These are phyloP conservation scores for Helminthosporium solani DNA, from an alignment of 2,329 filamentous ascomycete genomes.

Conservation along the genomic window DNA sequence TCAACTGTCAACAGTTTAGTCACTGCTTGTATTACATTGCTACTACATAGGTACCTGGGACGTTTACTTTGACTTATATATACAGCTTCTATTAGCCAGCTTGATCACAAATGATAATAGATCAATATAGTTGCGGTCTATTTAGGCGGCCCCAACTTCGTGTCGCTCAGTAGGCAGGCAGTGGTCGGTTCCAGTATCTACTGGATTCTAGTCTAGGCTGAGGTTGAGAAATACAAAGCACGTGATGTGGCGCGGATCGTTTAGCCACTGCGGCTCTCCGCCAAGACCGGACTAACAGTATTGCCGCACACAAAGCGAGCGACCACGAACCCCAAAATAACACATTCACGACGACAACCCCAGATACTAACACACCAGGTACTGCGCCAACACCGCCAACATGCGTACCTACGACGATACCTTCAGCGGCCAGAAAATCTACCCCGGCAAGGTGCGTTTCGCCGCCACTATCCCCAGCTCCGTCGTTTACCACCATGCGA, in stretches of 20 bases:
- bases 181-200: too few relatives aligned
- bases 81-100: too few relatives aligned
- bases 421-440: constrained; percentile 77
- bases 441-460: constrained; percentile 71
- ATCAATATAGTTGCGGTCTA: too few relatives aligned
- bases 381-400: constrained; percentile 53
- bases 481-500: constrained; percentile 23
- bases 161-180: too few relatives aligned
- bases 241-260: constrained; percentile 3
- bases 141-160: too few relatives aligned
- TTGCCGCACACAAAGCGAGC: constrained; percentile 14
- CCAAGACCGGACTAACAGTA: constrained; percentile 13
- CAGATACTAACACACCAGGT: constrained; percentile 42
- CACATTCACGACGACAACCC: constrained; percentile 37
- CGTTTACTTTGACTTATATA: too few relatives aligned
- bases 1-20: too few relatives aligned
- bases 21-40: too few relatives aligned
- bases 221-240: neutral
- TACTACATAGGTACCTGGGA: too few relatives aligned
- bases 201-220: too few relatives aligned
- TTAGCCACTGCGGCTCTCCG: constrained; percentile 9
- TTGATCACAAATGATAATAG: too few relatives aligned
- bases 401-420: constrained; percentile 78
- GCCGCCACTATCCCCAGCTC: constrained; percentile 14
- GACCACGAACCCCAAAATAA: constrained; percentile 31